Evolutionary conservation across 1,284 basidiomycete genomes (phyloP), one percentile per base, ranked within the genome.

Genomic region (Butyriboletus appendiculatus): DNA sequence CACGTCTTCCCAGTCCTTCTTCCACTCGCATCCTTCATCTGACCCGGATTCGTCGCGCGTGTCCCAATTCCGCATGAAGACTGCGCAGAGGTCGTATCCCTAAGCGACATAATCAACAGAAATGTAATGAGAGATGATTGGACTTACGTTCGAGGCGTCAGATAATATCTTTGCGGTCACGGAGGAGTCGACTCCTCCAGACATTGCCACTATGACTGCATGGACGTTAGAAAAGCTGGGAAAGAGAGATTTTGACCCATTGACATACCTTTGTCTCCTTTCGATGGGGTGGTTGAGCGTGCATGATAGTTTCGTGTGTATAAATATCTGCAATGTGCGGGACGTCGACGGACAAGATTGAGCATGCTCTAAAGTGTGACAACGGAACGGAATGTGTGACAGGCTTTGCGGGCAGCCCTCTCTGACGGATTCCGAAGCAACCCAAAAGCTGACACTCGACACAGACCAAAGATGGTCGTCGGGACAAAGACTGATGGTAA

Each of bases 41-140:
- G 79, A 81, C 40, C 81, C 89, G 42, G 78, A 83, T 72, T 88
- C 89, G 63, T 88, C 83, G 45, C 82, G 79, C 16, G 80, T 86
- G 62, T 87, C 94, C 96, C 96, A 98, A 61, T 98, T 98, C 24
- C 94, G 84, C 96, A 98, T 98, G 72, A 90, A 98, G 0, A 98
- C 81, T 2, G 94, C 94, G 52, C 84, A 90, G 16, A 94, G 80
- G 63, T 94, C 84, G 62, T 86, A 90, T 57, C 89, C 89, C 85
- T 92, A 24, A 42, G 46, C n/a, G 28, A 43, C 38, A 33, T 28
- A 1, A 15, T 58, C 2, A 28, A 49, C 18, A 5, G 10, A 9
- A 24, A 44, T 2, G 24, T 0, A 7, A 22, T 9, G 28, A 14
- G 22, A 33, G 41, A 46, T 7, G 26, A 34, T 4, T 22, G 3